Base-by-base conservation (phyloP, 345 rosid genomes). In the Linum usitatissimum region DNA sequence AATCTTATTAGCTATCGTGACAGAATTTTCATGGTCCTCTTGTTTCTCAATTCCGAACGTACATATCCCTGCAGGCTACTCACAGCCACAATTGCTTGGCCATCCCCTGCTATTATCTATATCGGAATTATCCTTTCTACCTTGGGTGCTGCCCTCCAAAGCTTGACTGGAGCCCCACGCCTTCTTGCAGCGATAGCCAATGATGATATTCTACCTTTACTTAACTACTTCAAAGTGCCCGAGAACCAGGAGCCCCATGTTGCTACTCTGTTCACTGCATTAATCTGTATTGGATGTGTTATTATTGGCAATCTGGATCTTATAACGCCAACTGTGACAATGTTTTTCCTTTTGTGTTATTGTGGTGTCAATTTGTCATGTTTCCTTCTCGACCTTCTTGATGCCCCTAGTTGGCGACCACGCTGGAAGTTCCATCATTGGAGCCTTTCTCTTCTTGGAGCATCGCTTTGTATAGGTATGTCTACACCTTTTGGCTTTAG, bases 321-420 rank as follows among this genome's bases (percentile, higher is more conserved):
- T 76, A 90, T 94, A 77, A 86, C 97, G 19, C 99, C 97, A 10
- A 85, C 97, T 48, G 72, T 90, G 76, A 90, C 99, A 61, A 94
- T 94, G 99, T 94, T 94, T 80, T 90, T 79, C 81, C 96, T 90
- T 61, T 77, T 94, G 61, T 94, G 99, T 73, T 94, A 94, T 79
- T 30, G 91, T 56, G 99, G 99, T 53, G 99, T 94, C 71, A 94
- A 94, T 81, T 77, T 94, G 83, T 94, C 97, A 64, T 94, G 99
- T 83, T 94, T 94, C 84, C 97, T 94, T 71, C 81, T 94, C 57
- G 99, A 94, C 79, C 92, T 94, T 81, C 85, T 94, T 49, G 99
- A 94, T 85, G 97, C 99, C 75, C 99, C 99, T 58, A 94, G 99
- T 75, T 94, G 99, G 99, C 97, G 96, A 65, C 99, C 97, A 55